Base-by-base conservation (phyloP, 2,329 filamentous ascomycete species). In the Coniochaeta prunicola region DNA sequence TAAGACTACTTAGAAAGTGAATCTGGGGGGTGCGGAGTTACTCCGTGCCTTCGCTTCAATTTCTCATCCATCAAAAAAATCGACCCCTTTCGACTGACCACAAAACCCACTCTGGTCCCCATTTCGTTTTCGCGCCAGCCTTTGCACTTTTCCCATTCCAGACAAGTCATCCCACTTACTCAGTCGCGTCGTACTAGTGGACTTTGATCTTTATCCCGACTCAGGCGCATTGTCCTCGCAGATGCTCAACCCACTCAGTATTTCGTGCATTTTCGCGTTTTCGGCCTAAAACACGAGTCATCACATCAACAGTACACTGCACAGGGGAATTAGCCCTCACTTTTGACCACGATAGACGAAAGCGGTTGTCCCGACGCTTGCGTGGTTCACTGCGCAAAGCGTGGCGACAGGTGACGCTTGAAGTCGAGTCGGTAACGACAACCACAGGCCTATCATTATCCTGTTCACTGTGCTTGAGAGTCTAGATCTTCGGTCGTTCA, bases 161-260 rank as follows among this genome's bases (percentile, higher is more conserved):
- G 45, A 28, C 45, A 50, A 50, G 45, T 50, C 45, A 50, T 50
- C 45, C 45, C 45, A 50, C 45, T 50, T 50, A 50, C 45, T 50
- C 45, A 50, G 45, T 28, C 45, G 45, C 45, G 45, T 50, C 45
- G 45, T 17, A 50, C 45, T 50, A 50, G 45, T 50, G 45, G 13
- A 12, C 24, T 50, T 30, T 50, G 45, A 19, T 50, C 24, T 50
- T 50, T 28, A 50, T 50, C 45, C 45, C 45, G 45, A 50, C 45
- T 50, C 45, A 50, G 26, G 45, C 24, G 45, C 45, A 50, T 50
- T 50, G 45, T 28, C 21, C 42, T 48, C 42, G 26, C 21, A 28
- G 42, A 8, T 24, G 42, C 42, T 48, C 42, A 48, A 28, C 12
- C 42, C 45, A 28, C 24, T 4, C 24, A 50, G 13, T 48, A 26